Conservation (phyloP, 2,329 filamentous ascomycete genomes). For the Ophiocordyceps robertsii region DNA sequence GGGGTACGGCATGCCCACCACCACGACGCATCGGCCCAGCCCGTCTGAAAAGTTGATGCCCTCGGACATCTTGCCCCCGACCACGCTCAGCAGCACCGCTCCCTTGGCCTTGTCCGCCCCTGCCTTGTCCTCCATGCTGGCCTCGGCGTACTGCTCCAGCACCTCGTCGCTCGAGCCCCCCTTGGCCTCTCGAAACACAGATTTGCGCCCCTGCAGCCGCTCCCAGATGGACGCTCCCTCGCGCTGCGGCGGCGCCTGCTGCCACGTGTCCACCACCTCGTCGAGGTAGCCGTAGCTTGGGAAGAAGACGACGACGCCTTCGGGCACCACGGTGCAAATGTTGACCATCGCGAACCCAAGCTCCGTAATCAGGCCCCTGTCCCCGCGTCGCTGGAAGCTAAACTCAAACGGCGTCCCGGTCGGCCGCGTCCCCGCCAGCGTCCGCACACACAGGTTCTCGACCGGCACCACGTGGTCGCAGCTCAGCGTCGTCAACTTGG, state of each 20-base stretch:
- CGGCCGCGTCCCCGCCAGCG: constrained; percentile 37
- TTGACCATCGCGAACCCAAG: constrained; percentile 63
- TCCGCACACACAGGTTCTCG: constrained; percentile 67
- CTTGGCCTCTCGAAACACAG: constrained; percentile 46
- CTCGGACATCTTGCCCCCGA: constrained; percentile 90
- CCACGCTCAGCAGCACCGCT: constrained; percentile 75
- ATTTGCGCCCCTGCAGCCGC: constrained; percentile 43
- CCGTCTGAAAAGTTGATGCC: constrained; percentile 96
- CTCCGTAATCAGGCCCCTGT: constrained; percentile 55
- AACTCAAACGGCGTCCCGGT: constrained; percentile 58
- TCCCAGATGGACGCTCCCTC: constrained; percentile 38
- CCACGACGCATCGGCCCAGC: constrained; percentile 76
- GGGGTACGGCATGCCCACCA: constrained; percentile 87
- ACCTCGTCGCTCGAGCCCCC: constrained; percentile 51
- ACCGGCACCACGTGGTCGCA: constrained; percentile 89
- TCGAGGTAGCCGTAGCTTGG: constrained; percentile 88
- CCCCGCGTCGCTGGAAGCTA: constrained; percentile 65
- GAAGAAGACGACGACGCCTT: constrained; percentile 90
- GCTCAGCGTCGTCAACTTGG: constrained; percentile 65
- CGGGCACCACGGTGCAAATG: constrained; percentile 61
- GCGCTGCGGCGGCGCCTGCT: constrained; percentile 16
- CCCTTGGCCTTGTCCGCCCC: constrained; percentile 26
- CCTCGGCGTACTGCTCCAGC: constrained; percentile 57
- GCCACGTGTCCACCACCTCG: constrained; percentile 54
- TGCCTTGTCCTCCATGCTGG: constrained; percentile 35